Percentiles rank a stretch among this genome's conserved stretches.
phyloP scores from a whole-genome alignment of 805 yeast species.

The Candida cerambycidarum region DNA sequence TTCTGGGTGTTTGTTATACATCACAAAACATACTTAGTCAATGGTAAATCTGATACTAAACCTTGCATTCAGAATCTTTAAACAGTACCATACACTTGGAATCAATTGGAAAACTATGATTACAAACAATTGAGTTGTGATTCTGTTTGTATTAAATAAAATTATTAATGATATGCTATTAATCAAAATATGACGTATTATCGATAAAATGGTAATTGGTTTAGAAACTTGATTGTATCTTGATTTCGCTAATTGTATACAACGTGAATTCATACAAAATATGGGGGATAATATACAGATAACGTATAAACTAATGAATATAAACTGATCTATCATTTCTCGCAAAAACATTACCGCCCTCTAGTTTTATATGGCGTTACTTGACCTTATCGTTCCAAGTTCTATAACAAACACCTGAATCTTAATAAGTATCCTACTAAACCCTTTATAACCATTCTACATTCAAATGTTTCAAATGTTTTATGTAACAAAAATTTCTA shows the following conservation, averaged over 20 bases:
- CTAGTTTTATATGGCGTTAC: too few relatives aligned
- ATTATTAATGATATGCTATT: constrained; percentile 1
- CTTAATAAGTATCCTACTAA: too few relatives aligned
- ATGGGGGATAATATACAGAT: not conserved
- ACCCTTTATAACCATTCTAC: too few relatives aligned
- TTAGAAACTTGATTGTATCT: not conserved
- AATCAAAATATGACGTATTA: constrained; percentile 3
- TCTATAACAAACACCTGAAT: too few relatives aligned
- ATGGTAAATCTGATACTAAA: constrained; percentile 6
- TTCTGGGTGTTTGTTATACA: not conserved
- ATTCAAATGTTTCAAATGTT: too few relatives aligned
- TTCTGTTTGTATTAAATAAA: not conserved
- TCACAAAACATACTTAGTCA: not conserved
- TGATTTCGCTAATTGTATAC: not conserved
- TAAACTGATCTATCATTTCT: constrained; percentile 1
- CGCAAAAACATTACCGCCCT: too few relatives aligned
- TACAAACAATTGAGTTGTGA: not conserved
- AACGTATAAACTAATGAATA: not conserved
- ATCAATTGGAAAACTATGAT: constrained; percentile 3
- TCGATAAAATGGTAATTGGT: not conserved
- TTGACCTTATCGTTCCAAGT: too few relatives aligned
- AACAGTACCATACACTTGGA: constrained; percentile 12
- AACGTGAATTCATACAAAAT: constrained; percentile 4
- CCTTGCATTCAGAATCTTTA: constrained; percentile 5
- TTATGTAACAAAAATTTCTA: constrained; percentile 60